phyloP scores from a whole-genome alignment of 2,329 filamentous ascomycete genomes.

The Pestalotiopsis sp. region DNA sequence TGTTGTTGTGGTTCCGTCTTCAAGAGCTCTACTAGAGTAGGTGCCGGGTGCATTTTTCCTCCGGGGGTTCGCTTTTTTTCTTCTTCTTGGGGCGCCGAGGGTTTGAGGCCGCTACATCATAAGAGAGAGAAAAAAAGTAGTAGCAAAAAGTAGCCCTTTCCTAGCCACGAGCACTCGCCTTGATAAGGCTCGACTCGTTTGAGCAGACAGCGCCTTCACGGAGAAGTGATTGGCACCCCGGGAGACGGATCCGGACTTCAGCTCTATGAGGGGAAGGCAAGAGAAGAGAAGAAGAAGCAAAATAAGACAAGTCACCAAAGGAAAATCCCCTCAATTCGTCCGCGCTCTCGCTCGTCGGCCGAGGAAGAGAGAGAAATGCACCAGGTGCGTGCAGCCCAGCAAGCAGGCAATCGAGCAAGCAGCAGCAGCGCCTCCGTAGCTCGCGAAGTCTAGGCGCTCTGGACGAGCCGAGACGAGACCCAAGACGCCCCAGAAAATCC shows the following conservation, averaged over 20 bases:
- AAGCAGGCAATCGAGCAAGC: too few relatives aligned
- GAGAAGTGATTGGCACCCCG: background rate
- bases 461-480: background rate
- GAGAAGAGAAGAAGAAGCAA: background rate
- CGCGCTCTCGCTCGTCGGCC: background rate
- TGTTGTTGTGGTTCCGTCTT: conserved; percentile 30
- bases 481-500: background rate
- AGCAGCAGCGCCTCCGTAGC: background rate
- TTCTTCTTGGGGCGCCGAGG: background rate
- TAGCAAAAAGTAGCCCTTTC: background rate
- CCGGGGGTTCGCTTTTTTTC: background rate
- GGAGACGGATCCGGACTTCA: background rate
- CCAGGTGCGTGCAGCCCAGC: background rate
- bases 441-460: background rate
- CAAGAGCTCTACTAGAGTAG: conserved; percentile 35
- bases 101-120: conserved; percentile 10
- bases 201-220: background rate
- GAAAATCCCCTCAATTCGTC: conserved; percentile 6
- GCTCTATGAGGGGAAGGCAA: background rate
- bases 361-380: background rate
- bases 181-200: background rate
- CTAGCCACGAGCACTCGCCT: background rate
- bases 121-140: background rate
- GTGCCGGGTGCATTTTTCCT: conserved; percentile 34
- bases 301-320: background rate